These are phyloP conservation scores for Vanrija pseudolonga DNA, from an alignment of 1,284 basidiomycete genomes.

Conservation along the genomic window DNA sequence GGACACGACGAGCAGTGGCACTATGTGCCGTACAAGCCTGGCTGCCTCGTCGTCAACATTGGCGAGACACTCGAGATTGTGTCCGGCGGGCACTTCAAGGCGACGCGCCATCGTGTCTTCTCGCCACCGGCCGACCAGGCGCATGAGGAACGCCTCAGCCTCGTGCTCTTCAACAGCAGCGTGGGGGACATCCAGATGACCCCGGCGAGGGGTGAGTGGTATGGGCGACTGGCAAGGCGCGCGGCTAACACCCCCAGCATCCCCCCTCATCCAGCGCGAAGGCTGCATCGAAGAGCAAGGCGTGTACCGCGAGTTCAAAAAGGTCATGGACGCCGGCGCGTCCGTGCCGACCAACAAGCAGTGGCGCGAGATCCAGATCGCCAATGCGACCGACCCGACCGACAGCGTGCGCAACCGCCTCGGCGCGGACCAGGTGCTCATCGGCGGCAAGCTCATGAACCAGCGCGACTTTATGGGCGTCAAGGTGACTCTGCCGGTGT, in stretches of 20 bases:
- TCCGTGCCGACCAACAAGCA: slow-evolving; percentile 30
- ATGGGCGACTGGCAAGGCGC: background rate
- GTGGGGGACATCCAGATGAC: slow-evolving; percentile 45
- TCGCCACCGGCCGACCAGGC: slow-evolving; percentile 49
- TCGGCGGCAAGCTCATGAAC: slow-evolving; percentile 35
- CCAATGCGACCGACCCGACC: slow-evolving; percentile 34
- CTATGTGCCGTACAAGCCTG: slow-evolving; percentile 47
- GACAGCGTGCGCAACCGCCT: slow-evolving; percentile 28
- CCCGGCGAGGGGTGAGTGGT: slow-evolving; percentile 24
- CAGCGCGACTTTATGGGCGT: slow-evolving; percentile 36
- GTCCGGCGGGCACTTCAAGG: slow-evolving; percentile 42
- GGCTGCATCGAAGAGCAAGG: slow-evolving; percentile 38
- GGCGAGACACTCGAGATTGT: slow-evolving; percentile 32
- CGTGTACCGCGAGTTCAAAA: slow-evolving; percentile 40
- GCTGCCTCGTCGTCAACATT: slow-evolving; percentile 16
- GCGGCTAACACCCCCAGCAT: slow-evolving; percentile 5
- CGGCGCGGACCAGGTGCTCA: slow-evolving; percentile 29
- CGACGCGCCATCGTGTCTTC: slow-evolving; percentile 50
- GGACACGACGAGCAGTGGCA: slow-evolving; percentile 49
- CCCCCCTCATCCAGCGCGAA: slow-evolving; percentile 37
- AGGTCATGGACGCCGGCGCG: slow-evolving; percentile 15
- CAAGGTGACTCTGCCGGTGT: slow-evolving; percentile 36
- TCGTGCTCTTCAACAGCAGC: slow-evolving; percentile 50
- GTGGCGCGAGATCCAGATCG: slow-evolving; percentile 37
- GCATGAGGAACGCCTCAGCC: slow-evolving; percentile 44